Evolutionary conservation across 2,329 filamentous ascomycete genomes (phyloP), one percentile per base, ranked within the genome.

Genomic region (Cryoendolithus antarcticus): DNA sequence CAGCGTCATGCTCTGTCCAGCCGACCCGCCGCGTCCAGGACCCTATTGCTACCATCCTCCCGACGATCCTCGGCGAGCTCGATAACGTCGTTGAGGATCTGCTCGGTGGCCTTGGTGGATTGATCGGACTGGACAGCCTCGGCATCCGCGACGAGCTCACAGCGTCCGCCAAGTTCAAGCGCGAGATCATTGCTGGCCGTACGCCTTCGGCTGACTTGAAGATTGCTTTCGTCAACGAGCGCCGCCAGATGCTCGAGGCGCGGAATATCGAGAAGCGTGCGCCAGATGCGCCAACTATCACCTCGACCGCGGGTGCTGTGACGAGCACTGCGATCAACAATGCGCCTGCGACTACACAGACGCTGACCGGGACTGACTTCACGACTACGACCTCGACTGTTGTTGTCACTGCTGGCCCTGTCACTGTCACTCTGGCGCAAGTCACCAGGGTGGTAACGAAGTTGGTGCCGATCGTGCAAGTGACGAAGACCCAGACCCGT

Each of bases 251-350:
- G n/a, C 43, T 49, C 10, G 33, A 30, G 12, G 34, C 27, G 31
- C 28, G 19, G 9, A 40, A 35, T 12, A 28, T 55, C n/a, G 46
- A 45, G 13, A 53, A 49, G 41, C 58, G 61, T 31, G 56, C 57
- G 36, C 60, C 60, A 1, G 62, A 64, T 35, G 48, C 48, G 31
- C 52, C 56, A 29, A 57, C 55, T 6, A 45, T 60, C 21, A 53
- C 53, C 3, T 46, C 59, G 19, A 62, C 58, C 4, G 49, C 46
- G 15, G 50, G 37, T 2, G 47, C 54, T 24, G 33, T 43, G 7
- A 57, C 54, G 1, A 32, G 38, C 8, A 45, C 45, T n/a, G 32
- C 40, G 19, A 38, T 34, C 6, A 35, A 39, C 9, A 46, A 40
- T 9, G 45, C 47, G 6, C 31, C 47, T 9, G 45, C 45, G 6